Conservation (phyloP, 331 rosid genomes). For the Quercus lobata region DNA sequence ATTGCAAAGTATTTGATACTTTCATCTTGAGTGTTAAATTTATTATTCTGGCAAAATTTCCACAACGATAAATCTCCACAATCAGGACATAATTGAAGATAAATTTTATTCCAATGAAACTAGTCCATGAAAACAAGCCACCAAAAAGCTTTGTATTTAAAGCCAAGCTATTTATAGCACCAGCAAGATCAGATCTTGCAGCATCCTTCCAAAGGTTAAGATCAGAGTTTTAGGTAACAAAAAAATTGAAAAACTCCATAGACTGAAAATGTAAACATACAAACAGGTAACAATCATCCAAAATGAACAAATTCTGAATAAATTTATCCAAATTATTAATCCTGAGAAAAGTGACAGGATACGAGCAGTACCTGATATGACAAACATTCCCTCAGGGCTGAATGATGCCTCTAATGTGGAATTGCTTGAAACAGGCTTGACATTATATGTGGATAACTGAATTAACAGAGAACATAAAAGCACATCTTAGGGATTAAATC, state of each 20-base stretch:
- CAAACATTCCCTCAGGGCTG: slow-evolving; percentile 97
- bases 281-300: background rate
- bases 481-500: background rate
- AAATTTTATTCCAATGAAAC: background rate
- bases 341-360: background rate
- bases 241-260: background rate
- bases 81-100: background rate
- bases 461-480: slow-evolving; percentile 5
- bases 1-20: too few relatives aligned
- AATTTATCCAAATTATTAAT: background rate
- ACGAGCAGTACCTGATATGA: slow-evolving; percentile 59
- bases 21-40: too few relatives aligned
- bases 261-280: background rate
- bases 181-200: background rate
- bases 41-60: too few relatives aligned
- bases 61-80: too few relatives aligned
- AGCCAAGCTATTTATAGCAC: background rate
- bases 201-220: slow-evolving; percentile 16
- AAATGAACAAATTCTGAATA: background rate
- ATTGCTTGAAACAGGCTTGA: slow-evolving; percentile 64
- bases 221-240: background rate
- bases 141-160: background rate
- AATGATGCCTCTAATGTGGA: slow-evolving; percentile 95
- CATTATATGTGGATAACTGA: slow-evolving; percentile 79
- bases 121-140: background rate